Evolutionary conservation across 2,329 filamentous ascomycete species (phyloP).

Genomic region (Aotearoamyces nothofagi): DNA sequence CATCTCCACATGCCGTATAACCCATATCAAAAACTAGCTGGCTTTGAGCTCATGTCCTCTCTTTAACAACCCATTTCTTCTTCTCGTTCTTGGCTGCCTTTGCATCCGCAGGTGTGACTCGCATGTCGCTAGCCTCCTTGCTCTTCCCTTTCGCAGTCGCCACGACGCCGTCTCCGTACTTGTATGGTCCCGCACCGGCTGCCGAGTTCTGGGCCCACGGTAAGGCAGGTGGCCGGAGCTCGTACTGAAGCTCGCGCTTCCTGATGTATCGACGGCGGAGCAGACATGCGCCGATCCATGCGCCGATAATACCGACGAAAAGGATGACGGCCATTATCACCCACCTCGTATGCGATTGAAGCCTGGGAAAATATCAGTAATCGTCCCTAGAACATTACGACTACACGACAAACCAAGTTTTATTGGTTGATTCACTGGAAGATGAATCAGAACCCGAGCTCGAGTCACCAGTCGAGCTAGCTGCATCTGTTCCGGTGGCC

Average conservation of each 20-base stretch:
- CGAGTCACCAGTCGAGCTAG: background rate
- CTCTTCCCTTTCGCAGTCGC: background rate
- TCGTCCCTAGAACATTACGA: background rate
- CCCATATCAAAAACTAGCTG: too few species aligned
- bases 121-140: background rate
- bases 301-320: conserved; percentile 47
- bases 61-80: conserved; percentile 1
- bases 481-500: conserved; percentile 5
- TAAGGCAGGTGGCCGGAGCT: conserved; percentile 20
- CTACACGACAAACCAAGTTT: too few species aligned
- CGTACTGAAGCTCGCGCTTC: conserved; percentile 40
- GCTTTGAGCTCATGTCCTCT: conserved; percentile 1
- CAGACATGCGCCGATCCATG: conserved; percentile 53
- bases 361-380: conserved; percentile 28
- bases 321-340: conserved; percentile 68
- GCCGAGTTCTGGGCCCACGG: conserved; percentile 22
- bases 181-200: conserved; percentile 16
- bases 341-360: conserved; percentile 61
- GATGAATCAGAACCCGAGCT: background rate
- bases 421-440: background rate
- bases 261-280: conserved; percentile 61
- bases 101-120: background rate
- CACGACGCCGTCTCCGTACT: conserved; percentile 7
- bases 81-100: background rate
- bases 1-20: too few species aligned